Evolutionary conservation across 78 protist genomes (phyloP).

Genomic region (Dictyostelium brefeldianum): DNA sequence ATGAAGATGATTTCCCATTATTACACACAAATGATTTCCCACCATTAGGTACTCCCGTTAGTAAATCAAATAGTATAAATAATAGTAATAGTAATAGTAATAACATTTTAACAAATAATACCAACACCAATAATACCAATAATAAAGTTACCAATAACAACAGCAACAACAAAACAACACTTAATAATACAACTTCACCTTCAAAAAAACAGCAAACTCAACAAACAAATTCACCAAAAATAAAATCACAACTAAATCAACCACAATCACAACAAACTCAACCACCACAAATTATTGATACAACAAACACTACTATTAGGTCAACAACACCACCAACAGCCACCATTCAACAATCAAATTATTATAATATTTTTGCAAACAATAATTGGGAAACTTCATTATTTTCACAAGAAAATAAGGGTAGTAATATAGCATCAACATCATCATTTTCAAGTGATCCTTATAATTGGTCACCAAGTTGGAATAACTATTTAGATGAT

Average conservation of each 20-base stretch:
- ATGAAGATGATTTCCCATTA: constrained; percentile 71
- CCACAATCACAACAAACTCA: not conserved
- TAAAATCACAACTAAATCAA: not conserved
- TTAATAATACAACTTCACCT: not conserved
- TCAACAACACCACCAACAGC: not conserved
- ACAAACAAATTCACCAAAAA: not conserved
- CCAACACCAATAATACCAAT: not conserved
- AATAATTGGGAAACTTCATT: constrained; percentile 7
- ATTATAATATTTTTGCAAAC: constrained; percentile 32
- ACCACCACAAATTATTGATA: not conserved
- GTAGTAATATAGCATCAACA: not conserved
- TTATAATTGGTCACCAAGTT: constrained; percentile 7
- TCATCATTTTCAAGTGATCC: constrained; percentile 9
- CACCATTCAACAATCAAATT: not conserved
- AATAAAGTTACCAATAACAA: not conserved
- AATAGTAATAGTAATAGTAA: not conserved
- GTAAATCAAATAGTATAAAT: not conserved
- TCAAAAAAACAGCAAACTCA: not conserved
- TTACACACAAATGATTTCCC: not conserved
- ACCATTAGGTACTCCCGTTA: not conserved
- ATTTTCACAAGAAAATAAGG: not conserved
- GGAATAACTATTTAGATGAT: not conserved
- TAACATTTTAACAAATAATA: not conserved
- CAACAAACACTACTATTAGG: not conserved
- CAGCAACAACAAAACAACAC: no score